These are phyloP conservation scores for Candida pseudoviswanathii DNA, from an alignment of 1,139 yeast species.

Conservation along the genomic window DNA sequence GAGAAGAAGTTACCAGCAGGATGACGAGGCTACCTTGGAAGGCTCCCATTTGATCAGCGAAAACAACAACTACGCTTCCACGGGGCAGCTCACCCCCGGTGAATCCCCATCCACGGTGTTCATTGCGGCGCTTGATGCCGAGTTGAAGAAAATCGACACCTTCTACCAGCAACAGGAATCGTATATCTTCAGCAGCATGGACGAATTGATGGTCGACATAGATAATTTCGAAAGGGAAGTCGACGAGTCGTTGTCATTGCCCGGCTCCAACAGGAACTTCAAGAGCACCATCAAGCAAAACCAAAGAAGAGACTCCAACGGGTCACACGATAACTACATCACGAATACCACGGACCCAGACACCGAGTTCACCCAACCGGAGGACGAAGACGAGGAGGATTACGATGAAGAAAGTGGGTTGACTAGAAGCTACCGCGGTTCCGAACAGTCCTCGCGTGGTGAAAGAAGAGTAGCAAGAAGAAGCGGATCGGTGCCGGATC, in stretches of 20 bases:
- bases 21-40: constrained; percentile 30
- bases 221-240: constrained; percentile 45
- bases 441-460: neutral
- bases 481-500: constrained; percentile 15
- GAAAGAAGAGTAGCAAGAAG: neutral
- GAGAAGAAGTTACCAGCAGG: constrained; percentile 22
- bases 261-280: constrained; percentile 8
- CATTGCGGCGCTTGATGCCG: constrained; percentile 56
- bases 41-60: constrained; percentile 28
- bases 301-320: constrained; percentile 19
- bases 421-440: constrained; percentile 10
- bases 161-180: constrained; percentile 58
- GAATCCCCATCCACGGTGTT: constrained; percentile 40
- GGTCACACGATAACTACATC: constrained; percentile 21
- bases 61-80: constrained; percentile 26
- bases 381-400: constrained; percentile 31
- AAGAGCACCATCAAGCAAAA: constrained; percentile 1
- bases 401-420: constrained; percentile 14
- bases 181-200: constrained; percentile 48
- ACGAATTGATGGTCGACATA: constrained; percentile 54
- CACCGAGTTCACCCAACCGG: constrained; percentile 31
- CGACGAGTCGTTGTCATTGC: constrained; percentile 15
- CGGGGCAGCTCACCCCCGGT: constrained; percentile 21
- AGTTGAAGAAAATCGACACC: constrained; percentile 58
- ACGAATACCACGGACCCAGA: constrained; percentile 32